Conservation (phyloP, 1,284 basidiomycete genomes). For the Cryptococcus sp. region DNA sequence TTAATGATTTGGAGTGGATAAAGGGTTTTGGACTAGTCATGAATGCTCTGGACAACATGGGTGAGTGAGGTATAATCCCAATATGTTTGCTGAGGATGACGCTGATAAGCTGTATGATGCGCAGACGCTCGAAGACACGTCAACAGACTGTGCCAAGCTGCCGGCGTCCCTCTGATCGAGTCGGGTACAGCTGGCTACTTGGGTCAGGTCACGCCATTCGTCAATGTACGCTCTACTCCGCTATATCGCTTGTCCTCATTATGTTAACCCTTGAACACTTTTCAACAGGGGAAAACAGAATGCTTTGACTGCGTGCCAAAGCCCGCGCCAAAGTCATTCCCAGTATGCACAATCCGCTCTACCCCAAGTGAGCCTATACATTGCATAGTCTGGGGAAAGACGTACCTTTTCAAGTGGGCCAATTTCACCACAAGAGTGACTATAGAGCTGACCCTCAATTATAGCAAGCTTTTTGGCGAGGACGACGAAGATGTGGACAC, state of each 20-base stretch:
- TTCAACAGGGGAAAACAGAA: slow-evolving; percentile 70
- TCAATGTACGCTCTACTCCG: slow-evolving; percentile 46
- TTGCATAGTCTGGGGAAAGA: slow-evolving; percentile 99
- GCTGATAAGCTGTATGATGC: not conserved
- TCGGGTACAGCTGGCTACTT: slow-evolving; percentile 95
- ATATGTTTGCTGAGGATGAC: too few relatives aligned
- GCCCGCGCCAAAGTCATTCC: slow-evolving; percentile 88
- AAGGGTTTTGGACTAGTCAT: slow-evolving; percentile 86
- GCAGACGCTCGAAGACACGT: slow-evolving; percentile 85
- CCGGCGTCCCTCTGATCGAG: slow-evolving; percentile 86
- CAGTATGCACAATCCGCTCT: slow-evolving; percentile 96
- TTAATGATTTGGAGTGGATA: slow-evolving; percentile 91
- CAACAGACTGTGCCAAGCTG: slow-evolving; percentile 95
- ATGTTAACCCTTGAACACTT: not conserved
- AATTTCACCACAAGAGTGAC: not conserved
- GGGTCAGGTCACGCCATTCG: slow-evolving; percentile 66
- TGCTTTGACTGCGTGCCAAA: slow-evolving; percentile 93
- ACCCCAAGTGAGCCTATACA: slow-evolving; percentile 97
- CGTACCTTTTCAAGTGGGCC: slow-evolving; percentile 90
- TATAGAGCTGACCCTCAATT: slow-evolving; percentile 2
- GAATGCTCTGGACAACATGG: slow-evolving; percentile 94
- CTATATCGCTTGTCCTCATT: slow-evolving; percentile 1
- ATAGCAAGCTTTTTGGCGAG: slow-evolving; percentile 89
- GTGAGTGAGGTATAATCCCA: slow-evolving; percentile 55
- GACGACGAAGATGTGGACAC: slow-evolving; percentile 63